Evolutionary conservation across 1,139 yeast species (phyloP).

Genomic region (Eremothecium sinecaudum): DNA sequence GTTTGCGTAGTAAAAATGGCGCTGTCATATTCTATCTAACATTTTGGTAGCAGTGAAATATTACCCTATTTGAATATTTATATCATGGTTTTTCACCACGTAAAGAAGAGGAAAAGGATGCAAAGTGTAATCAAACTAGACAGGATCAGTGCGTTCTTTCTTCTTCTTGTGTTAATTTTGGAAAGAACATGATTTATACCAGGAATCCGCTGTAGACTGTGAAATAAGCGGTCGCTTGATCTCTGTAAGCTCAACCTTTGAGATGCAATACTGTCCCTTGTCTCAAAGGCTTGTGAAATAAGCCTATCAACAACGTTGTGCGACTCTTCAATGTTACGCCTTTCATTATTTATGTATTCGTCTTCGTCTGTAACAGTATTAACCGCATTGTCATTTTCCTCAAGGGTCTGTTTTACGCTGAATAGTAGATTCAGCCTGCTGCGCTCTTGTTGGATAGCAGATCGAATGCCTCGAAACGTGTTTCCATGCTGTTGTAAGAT

Average conservation of each 20-base stretch:
- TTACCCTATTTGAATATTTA: too few relatives aligned
- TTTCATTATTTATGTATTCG: constrained; percentile 70
- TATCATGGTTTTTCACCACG: background rate
- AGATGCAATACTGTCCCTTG: constrained; percentile 71
- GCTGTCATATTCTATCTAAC: too few relatives aligned
- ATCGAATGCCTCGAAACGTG: constrained; percentile 51
- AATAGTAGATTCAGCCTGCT: constrained; percentile 64
- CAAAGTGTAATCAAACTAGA: constrained; percentile 67
- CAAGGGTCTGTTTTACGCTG: constrained; percentile 69
- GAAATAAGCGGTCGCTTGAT: constrained; percentile 57
- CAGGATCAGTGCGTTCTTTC: constrained; percentile 78
- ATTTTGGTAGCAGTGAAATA: too few relatives aligned
- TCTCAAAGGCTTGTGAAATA: constrained; percentile 74
- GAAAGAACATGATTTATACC: constrained; percentile 70
- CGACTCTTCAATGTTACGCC: constrained; percentile 62
- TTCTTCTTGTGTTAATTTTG: constrained; percentile 79
- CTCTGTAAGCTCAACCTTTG: constrained; percentile 59
- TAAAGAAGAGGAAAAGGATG: constrained; percentile 57
- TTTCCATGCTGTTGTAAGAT: constrained; percentile 59
- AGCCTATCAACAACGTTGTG: constrained; percentile 71
- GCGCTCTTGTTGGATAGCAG: constrained; percentile 61
- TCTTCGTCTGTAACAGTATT: constrained; percentile 34
- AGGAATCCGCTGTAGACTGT: constrained; percentile 60
- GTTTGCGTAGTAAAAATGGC: too few relatives aligned
- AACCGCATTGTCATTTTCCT: constrained; percentile 16